Conservation (phyloP, 768 basidiomycete species). For the Hortiboletus campestris region DNA sequence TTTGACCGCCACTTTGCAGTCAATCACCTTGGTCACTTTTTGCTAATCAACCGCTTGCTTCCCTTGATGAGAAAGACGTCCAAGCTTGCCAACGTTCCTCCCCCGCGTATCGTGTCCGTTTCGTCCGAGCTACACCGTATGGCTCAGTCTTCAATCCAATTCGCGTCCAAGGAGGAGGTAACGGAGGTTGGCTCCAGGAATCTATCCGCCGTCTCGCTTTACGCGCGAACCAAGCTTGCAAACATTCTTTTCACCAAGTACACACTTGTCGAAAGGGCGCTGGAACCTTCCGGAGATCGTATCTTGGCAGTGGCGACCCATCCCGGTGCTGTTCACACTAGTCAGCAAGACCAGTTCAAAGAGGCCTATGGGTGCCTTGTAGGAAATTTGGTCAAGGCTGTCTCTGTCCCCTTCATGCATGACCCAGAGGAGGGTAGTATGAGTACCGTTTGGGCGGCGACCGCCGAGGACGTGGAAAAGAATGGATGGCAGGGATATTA, state of each 20-base stretch:
- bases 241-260: not conserved
- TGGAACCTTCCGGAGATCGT: not conserved
- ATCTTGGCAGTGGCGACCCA: not conserved
- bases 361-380: not conserved
- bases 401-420: conserved; percentile 28
- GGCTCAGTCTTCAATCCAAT: not conserved
- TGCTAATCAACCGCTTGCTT: not conserved
- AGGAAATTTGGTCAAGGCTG: conserved; percentile 15
- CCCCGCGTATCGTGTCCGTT: conserved; percentile 1
- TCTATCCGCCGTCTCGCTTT: conserved; percentile 6
- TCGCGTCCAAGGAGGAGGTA: not conserved
- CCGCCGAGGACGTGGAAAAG: conserved; percentile 7
- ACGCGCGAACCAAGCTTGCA: conserved; percentile 1
- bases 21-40: not conserved
- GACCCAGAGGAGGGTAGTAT: conserved; percentile 24
- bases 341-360: conserved; percentile 2
- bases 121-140: conserved; percentile 3
- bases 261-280: not conserved
- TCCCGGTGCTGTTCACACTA: not conserved
- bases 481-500: conserved; percentile 27
- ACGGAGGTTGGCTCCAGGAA: not conserved
- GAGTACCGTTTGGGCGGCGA: conserved; percentile 34
- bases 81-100: not conserved
- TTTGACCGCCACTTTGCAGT: not conserved
- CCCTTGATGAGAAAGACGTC: conserved; percentile 1